Conservation (phyloP, 805 yeast genomes). For the Pichia phayaonensis region DNA sequence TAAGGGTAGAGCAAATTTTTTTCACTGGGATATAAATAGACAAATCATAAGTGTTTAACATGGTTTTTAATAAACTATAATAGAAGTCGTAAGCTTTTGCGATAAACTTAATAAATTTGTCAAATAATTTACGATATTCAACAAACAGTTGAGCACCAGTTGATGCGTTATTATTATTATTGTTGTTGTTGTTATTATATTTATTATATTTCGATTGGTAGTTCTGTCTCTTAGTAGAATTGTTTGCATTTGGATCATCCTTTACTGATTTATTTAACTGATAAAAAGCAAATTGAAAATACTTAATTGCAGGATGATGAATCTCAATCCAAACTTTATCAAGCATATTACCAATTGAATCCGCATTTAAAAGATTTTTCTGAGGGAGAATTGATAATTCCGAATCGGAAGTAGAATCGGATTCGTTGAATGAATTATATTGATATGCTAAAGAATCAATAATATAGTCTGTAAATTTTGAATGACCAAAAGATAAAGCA, state of each 20-base stretch:
- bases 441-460: conserved; percentile 28
- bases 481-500: conserved; percentile 39
- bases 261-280: conserved; percentile 15
- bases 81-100: conserved; percentile 44
- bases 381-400: conserved; percentile 1
- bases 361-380: neutral
- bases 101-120: conserved; percentile 40
- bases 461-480: conserved; percentile 38
- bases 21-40: conserved; percentile 28
- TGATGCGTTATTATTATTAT: neutral
- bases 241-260: neutral
- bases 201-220: conserved; percentile 9
- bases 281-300: conserved; percentile 37
- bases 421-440: neutral
- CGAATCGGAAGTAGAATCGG: neutral
- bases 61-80: conserved; percentile 32
- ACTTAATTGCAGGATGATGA: conserved; percentile 57
- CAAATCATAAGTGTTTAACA: conserved; percentile 33
- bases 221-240: neutral
- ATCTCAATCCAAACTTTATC: conserved; percentile 53
- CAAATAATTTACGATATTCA: conserved; percentile 51
- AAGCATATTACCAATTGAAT: conserved; percentile 29
- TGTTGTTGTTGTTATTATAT: conserved; percentile 2
- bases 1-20: conserved; percentile 25
- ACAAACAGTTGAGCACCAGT: conserved; percentile 27